Evolutionary conservation across 2,329 filamentous ascomycete species (phyloP).

Genomic region (Parascedosporium putredinis): DNA sequence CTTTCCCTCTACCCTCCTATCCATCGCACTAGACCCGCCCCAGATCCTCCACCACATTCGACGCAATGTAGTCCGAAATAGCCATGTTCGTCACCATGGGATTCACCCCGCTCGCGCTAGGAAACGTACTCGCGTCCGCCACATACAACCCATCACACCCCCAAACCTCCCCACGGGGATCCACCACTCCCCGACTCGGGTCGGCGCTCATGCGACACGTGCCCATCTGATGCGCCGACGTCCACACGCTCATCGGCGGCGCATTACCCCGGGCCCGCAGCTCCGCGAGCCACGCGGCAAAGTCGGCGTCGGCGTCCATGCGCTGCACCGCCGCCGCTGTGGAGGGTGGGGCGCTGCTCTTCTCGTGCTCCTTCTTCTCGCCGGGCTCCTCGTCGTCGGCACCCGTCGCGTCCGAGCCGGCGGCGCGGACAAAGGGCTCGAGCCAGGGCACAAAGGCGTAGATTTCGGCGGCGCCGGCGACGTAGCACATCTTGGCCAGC

Average conservation of each 20-base stretch:
- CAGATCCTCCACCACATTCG: conserved; percentile 41
- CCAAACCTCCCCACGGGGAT: conserved; percentile 52
- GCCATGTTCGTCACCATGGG: conserved; percentile 74
- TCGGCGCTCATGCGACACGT: conserved; percentile 59
- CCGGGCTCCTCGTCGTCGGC: conserved; percentile 10
- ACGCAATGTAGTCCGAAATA: conserved; percentile 54
- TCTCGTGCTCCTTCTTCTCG: background rate
- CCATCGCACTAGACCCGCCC: background rate
- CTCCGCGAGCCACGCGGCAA: conserved; percentile 49
- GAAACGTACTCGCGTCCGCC: conserved; percentile 66
- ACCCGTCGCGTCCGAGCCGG: background rate
- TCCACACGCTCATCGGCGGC: conserved; percentile 42
- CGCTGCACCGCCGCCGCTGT: background rate
- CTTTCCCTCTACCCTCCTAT: background rate
- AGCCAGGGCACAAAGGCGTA: conserved; percentile 52
- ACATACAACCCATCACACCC: conserved; percentile 55
- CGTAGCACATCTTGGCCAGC: conserved; percentile 65
- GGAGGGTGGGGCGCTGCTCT: too few species aligned
- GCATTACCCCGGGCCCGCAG: conserved; percentile 37
- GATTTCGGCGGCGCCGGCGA: conserved; percentile 73
- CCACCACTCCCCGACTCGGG: conserved; percentile 44
- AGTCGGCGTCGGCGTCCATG: conserved; percentile 43
- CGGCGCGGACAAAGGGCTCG: conserved; percentile 45
- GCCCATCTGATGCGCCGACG: conserved; percentile 75
- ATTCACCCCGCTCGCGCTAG: conserved; percentile 67